Evolutionary conservation across 129 eudicot species (phyloP).

Genomic region (Saussurea involucrata): DNA sequence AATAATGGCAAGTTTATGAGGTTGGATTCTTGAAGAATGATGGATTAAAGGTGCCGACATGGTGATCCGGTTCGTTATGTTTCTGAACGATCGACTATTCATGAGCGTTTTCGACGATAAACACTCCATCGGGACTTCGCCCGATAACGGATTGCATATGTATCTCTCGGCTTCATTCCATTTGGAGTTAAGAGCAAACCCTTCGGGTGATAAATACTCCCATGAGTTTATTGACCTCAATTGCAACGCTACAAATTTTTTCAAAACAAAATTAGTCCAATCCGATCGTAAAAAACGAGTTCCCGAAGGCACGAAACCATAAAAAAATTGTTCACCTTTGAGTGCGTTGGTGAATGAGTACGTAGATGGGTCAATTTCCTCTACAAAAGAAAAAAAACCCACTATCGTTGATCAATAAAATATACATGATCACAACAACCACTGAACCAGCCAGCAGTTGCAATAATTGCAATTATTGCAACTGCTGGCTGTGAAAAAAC

Average conservation of each 20-base stretch:
- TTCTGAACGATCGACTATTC: constrained; percentile 67
- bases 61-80: constrained; percentile 55
- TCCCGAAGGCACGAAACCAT: too few species aligned
- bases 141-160: constrained; percentile 86
- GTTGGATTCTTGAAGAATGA: constrained; percentile 39
- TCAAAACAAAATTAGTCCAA: background rate
- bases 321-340: constrained; percentile 44
- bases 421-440: background rate
- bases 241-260: constrained; percentile 66
- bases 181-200: constrained; percentile 82
- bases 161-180: constrained; percentile 98
- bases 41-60: constrained; percentile 91
- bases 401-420: background rate
- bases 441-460: background rate
- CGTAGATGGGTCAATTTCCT: constrained; percentile 85
- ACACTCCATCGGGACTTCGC: constrained; percentile 95
- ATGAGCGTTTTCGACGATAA: constrained; percentile 73
- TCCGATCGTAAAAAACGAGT: background rate
- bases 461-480: background rate
- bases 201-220: constrained; percentile 82
- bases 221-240: constrained; percentile 74
- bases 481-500: background rate
- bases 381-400: constrained; percentile 28
- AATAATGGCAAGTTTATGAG: constrained; percentile 34
- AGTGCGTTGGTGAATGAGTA: constrained; percentile 91